Percentiles rank a stretch among this genome's conserved stretches.
Conservation (phyloP, 352 stramenopile species). For the Saprolegnia diclina region DNA sequence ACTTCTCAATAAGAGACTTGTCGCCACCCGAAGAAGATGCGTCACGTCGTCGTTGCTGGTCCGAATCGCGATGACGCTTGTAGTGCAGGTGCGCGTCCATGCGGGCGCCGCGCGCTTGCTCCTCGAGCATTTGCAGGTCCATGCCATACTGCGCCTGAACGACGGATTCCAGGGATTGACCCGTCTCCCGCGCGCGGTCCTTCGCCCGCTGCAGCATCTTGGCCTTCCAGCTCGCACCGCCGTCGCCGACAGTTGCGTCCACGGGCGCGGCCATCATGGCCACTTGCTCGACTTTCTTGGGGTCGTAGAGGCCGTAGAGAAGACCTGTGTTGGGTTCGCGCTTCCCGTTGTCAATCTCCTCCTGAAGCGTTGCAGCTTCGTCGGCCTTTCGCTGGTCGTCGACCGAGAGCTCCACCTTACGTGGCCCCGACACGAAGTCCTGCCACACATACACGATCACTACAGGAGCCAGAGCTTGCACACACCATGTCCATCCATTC, state of each 20-base stretch:
- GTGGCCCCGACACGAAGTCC: constrained; percentile 43
- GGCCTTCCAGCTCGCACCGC: constrained; percentile 70
- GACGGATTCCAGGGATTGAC: constrained; percentile 50
- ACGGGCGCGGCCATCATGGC: neutral
- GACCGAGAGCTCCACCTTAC: constrained; percentile 29
- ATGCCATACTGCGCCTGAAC: constrained; percentile 50
- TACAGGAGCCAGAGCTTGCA: neutral
- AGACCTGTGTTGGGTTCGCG: constrained; percentile 72
- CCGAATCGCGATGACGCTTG: constrained; percentile 38
- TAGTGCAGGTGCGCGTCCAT: constrained; percentile 63
- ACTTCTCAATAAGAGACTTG: constrained; percentile 17
- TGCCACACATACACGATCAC: constrained; percentile 13
- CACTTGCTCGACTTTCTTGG: constrained; percentile 53
- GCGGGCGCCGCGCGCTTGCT: constrained; percentile 44
- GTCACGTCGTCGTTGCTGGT: constrained; percentile 8
- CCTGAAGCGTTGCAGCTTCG: constrained; percentile 55
- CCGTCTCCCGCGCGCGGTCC: constrained; percentile 48
- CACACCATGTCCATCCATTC: constrained; percentile 78
- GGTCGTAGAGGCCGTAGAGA: constrained; percentile 75
- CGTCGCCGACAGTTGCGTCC: constrained; percentile 47
- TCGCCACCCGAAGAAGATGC: neutral
- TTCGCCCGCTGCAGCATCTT: constrained; percentile 79
- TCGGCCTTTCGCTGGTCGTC: constrained; percentile 40
- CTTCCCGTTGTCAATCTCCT: constrained; percentile 67
- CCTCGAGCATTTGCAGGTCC: constrained; percentile 48